phyloP scores from a whole-genome alignment of 352 stramenopile species.

The Halophytophthora batemanensis region DNA sequence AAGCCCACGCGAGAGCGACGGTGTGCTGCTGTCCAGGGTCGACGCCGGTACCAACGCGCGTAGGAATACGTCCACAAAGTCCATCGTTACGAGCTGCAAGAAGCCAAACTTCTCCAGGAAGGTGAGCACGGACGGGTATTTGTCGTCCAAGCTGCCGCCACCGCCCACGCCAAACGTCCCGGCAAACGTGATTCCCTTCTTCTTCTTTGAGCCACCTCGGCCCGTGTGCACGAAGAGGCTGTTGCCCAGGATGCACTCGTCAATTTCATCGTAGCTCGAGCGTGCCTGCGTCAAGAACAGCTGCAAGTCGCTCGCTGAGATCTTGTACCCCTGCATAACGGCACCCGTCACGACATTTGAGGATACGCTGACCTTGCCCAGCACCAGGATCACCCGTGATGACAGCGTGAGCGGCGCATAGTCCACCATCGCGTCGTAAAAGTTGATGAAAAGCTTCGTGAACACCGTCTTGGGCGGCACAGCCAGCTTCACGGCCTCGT shows the following conservation, averaged over 20 bases:
- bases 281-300: slow-evolving; percentile 67
- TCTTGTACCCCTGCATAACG: slow-evolving; percentile 87
- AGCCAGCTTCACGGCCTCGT: slow-evolving; percentile 63
- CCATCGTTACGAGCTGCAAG: slow-evolving; percentile 81
- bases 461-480: slow-evolving; percentile 79
- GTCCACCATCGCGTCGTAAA: slow-evolving; percentile 80
- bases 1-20: slow-evolving; percentile 5
- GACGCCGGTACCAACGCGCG: slow-evolving; percentile 54
- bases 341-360: slow-evolving; percentile 86
- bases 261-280: slow-evolving; percentile 68
- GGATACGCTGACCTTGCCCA: slow-evolving; percentile 72
- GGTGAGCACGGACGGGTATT: slow-evolving; percentile 72
- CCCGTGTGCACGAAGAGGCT: slow-evolving; percentile 42
- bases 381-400: slow-evolving; percentile 70
- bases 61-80: slow-evolving; percentile 83
- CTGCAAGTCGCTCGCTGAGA: slow-evolving; percentile 65
- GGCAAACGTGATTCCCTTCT: slow-evolving; percentile 50
- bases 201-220: slow-evolving; percentile 20
- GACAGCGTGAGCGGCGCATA: slow-evolving; percentile 62
- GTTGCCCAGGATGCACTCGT: slow-evolving; percentile 62
- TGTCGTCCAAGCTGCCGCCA: slow-evolving; percentile 16
- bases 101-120: slow-evolving; percentile 83
- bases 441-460: slow-evolving; percentile 86
- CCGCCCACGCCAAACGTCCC: slow-evolving; percentile 12
- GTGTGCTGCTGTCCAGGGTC: slow-evolving; percentile 12